Percentiles rank a stretch among this genome's conserved stretches.
Evolutionary conservation across 108 stramenopile genomes (phyloP).

Genomic region (Nannochloropsis salina): DNA sequence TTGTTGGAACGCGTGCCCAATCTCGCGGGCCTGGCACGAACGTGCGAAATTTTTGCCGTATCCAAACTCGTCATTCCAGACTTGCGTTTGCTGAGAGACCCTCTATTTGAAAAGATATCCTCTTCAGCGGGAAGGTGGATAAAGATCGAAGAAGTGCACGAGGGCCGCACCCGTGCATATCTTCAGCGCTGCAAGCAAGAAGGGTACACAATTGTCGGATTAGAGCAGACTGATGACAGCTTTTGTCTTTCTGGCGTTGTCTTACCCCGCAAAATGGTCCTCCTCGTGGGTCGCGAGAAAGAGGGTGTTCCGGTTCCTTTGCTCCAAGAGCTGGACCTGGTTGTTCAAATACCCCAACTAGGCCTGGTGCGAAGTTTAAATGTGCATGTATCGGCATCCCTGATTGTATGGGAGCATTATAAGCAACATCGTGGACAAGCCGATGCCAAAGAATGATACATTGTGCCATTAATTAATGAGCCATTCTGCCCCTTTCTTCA

Average conservation of each 20-base stretch:
- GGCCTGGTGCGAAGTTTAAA: conserved; percentile 88
- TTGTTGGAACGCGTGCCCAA: conserved; percentile 37
- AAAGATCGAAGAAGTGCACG: conserved; percentile 37
- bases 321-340: conserved; percentile 77
- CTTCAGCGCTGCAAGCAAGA: conserved; percentile 23
- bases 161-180: not conserved
- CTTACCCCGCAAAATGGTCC: conserved; percentile 65
- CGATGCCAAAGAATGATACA: not conserved
- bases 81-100: conserved; percentile 29
- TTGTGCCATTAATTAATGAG: not conserved
- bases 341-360: conserved; percentile 90
- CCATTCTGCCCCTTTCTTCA: not conserved
- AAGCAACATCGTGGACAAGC: conserved; percentile 55
- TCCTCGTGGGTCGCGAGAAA: conserved; percentile 87
- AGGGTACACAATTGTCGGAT: conserved; percentile 39
- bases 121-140: conserved; percentile 43
- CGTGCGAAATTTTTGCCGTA: conserved; percentile 50
- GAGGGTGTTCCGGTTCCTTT: conserved; percentile 83
- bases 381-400: conserved; percentile 86
- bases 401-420: conserved; percentile 83
- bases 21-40: conserved; percentile 47
- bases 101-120: conserved; percentile 37
- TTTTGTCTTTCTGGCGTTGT: conserved; percentile 39
- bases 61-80: conserved; percentile 43
- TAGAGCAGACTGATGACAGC: conserved; percentile 46